Evolutionary conservation across 2,329 filamentous ascomycete species (phyloP).

Genomic region (Fusarium sublunatum): DNA sequence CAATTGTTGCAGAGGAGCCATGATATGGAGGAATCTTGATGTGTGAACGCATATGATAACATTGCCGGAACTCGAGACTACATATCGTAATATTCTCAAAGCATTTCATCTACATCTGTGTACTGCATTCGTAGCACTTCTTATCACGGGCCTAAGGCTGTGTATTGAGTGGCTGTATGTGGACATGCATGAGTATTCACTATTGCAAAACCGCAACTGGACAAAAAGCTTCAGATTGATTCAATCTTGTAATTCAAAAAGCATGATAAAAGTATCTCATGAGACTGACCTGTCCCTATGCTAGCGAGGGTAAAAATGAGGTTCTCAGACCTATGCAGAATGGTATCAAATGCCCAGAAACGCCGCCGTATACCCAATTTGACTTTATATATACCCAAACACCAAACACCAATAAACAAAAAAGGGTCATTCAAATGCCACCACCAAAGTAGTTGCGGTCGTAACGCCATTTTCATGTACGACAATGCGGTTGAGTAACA

Average conservation of each 20-base stretch:
- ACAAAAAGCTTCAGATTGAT: slow-evolving; percentile 16
- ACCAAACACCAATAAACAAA: slow-evolving; percentile 35
- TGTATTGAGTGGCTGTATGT: background rate
- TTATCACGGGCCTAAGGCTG: background rate
- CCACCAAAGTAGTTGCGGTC: slow-evolving; percentile 15
- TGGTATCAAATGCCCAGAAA: slow-evolving; percentile 45
- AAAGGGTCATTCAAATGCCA: slow-evolving; percentile 9
- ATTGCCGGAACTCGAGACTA: background rate
- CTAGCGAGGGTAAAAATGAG: slow-evolving; percentile 35
- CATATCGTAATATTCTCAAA: too few species aligned
- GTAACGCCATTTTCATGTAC: slow-evolving; percentile 19
- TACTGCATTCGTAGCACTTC: background rate
- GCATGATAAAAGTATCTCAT: slow-evolving; percentile 20
- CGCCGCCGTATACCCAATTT: slow-evolving; percentile 35
- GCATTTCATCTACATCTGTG: background rate
- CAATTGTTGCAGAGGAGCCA: background rate
- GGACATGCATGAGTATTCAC: background rate
- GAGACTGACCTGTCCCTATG: slow-evolving; percentile 33
- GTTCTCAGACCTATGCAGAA: slow-evolving; percentile 38
- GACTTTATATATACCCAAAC: slow-evolving; percentile 22
- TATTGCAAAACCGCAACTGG: background rate
- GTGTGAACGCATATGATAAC: background rate
- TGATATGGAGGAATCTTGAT: background rate
- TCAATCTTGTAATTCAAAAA: slow-evolving; percentile 20
- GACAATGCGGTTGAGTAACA: slow-evolving; percentile 20